Percentiles rank a stretch among this genome's conserved stretches.
Conservation (phyloP, 805 yeast species). For the Metschnikowia baotianmanensis region DNA sequence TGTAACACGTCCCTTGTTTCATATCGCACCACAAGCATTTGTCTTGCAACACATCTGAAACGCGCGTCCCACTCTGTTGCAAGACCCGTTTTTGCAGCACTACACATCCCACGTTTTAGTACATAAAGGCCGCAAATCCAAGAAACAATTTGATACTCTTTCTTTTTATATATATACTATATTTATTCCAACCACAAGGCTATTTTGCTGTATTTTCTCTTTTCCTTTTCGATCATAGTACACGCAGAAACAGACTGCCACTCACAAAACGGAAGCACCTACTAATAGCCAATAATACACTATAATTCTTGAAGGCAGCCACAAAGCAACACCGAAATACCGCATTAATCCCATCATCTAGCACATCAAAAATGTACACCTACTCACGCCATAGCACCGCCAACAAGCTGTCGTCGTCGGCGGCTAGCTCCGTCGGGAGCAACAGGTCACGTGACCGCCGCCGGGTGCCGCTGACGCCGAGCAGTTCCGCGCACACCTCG, state of each 20-base stretch:
- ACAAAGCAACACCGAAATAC: not conserved
- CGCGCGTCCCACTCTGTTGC: slow-evolving; percentile 8
- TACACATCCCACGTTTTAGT: slow-evolving; percentile 1
- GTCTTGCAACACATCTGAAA: slow-evolving; percentile 5
- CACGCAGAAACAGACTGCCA: no score
- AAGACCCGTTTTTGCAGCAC: slow-evolving; percentile 6
- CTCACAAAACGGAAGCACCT: no score
- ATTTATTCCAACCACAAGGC: no score
- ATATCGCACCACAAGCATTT: not conserved
- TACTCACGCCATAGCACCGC: slow-evolving; percentile 19
- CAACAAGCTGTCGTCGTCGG: slow-evolving; percentile 9
- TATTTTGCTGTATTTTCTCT: no score
- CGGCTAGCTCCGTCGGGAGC: slow-evolving; percentile 11
- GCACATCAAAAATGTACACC: slow-evolving; percentile 12
- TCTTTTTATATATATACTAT: not conserved
- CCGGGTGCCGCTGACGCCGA: slow-evolving; percentile 8
- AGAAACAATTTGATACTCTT: not conserved
- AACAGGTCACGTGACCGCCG: slow-evolving; percentile 12
- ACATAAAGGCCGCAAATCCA: slow-evolving; percentile 3
- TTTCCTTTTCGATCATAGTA: no score
- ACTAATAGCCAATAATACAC: no score
- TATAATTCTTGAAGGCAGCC: not conserved
- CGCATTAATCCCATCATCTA: not conserved
- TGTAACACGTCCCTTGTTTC: slow-evolving; percentile 2
- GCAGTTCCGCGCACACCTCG: slow-evolving; percentile 5